Evolutionary conservation across 2,329 filamentous ascomycete species (phyloP).

Genomic region (Colletotrichum coccodes): DNA sequence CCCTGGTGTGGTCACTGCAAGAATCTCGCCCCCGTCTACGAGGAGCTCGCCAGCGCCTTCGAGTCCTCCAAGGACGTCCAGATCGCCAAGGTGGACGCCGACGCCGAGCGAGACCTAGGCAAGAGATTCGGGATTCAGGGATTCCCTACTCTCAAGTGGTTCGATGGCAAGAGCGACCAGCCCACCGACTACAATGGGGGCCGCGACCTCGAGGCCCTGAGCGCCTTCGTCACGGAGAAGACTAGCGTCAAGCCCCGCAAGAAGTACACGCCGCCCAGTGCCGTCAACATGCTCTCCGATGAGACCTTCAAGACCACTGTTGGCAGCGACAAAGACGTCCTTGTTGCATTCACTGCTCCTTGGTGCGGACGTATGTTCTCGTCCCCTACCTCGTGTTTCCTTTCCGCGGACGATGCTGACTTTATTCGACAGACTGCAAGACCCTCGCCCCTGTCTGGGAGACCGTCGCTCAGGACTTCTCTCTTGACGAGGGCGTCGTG

Average conservation of each 20-base stretch:
- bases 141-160: slow-evolving; percentile 97
- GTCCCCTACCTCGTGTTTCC: slow-evolving; percentile 6
- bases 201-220: slow-evolving; percentile 87
- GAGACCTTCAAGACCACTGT: slow-evolving; percentile 79
- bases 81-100: slow-evolving; percentile 96
- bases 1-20: slow-evolving; percentile 99
- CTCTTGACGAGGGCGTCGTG: slow-evolving; percentile 79
- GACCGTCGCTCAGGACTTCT: slow-evolving; percentile 83
- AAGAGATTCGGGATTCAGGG: slow-evolving; percentile 90
- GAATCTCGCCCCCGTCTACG: slow-evolving; percentile 92
- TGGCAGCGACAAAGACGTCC: slow-evolving; percentile 86
- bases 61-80: slow-evolving; percentile 78
- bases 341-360: slow-evolving; percentile 97
- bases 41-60: slow-evolving; percentile 84
- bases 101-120: slow-evolving; percentile 85
- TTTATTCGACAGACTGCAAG: slow-evolving; percentile 83
- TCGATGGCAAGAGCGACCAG: slow-evolving; percentile 91
- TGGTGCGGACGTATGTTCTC: slow-evolving; percentile 93
- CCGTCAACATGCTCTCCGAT: slow-evolving; percentile 84
- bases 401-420: slow-evolving; percentile 22
- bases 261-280: slow-evolving; percentile 77
- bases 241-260: slow-evolving; percentile 84
- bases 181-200: slow-evolving; percentile 88
- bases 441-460: slow-evolving; percentile 91
- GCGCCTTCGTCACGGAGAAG: slow-evolving; percentile 85